Evolutionary conservation across 2,329 filamentous ascomycete genomes (phyloP).

Genomic region (Tolypocladium guangdongense): DNA sequence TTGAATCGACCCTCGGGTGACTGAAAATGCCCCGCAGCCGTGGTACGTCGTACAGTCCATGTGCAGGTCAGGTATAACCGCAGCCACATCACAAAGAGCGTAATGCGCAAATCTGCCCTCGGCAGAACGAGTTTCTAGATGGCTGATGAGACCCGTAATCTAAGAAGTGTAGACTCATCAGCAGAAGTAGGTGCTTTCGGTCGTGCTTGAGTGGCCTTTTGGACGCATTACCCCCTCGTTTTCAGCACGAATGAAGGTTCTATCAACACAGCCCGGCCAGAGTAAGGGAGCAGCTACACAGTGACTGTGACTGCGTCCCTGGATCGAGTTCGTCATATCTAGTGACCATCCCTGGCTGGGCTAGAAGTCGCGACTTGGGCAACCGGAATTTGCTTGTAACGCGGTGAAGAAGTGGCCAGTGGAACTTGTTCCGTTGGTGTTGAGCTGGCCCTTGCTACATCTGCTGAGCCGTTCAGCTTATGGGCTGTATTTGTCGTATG

Average conservation of each 20-base stretch:
- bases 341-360: background rate
- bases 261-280: background rate
- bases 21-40: no score
- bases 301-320: background rate
- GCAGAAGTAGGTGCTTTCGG: background rate
- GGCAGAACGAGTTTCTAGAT: no score
- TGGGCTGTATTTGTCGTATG: background rate
- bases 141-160: background rate
- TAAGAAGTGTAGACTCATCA: background rate
- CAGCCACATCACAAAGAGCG: background rate
- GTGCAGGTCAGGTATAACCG: background rate
- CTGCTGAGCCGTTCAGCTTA: background rate
- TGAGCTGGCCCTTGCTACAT: background rate
- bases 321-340: background rate
- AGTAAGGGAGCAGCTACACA: background rate
- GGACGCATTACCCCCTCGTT: background rate
- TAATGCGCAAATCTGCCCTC: background rate
- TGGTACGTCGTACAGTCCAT: background rate
- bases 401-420: no score
- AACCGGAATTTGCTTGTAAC: background rate
- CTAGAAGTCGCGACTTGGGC: background rate
- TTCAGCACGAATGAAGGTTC: background rate
- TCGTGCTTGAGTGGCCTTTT: background rate
- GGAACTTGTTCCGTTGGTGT: background rate
- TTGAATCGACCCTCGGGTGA: no score